Base-by-base conservation (phyloP, 2,329 filamentous ascomycete species). In the Cercospora nicotianae region DNA sequence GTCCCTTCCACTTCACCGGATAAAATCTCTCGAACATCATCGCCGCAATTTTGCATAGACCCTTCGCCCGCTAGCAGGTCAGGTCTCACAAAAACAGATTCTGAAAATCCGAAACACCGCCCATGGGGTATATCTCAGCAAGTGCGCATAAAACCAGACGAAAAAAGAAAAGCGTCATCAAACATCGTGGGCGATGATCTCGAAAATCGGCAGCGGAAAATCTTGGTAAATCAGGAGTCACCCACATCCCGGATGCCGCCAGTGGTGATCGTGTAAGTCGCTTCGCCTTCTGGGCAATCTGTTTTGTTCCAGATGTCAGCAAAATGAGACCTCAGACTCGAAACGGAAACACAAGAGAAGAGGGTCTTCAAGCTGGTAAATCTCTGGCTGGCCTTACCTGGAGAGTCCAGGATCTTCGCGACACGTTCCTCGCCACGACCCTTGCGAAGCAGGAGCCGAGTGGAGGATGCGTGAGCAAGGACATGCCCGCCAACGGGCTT, bases 351-450 rank as follows among this genome's bases (percentile, higher is more conserved):
- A 26, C 13, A 57, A 16, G 16, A 16, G 16, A n/a, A 42, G 36
- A 42, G 16, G 16, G 16, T 42, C 36, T 42, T 7, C 6, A 42
- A 42, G 36, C 36, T 42, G 36, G 36, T 13, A 5, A 26, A 26
- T 26, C 26, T 36, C 13, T 36, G 33, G 33, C 5, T 16, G 36
- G 36, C 16, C 68, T 66, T 76, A 90, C 87, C 88, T 67, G 88
- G 88, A 36, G 87, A 90, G 75, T 90, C 88, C 70, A 89, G 85
- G 51, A 90, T 86, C 79, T 91, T 91, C 2, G 89, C 89, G 59
- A 91, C 89, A 67, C 89, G 84, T 77, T 91, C 89, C 68, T 91
- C 89, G 9, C 89, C 89, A 69, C 89, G 84, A 58, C 89, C 89
- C 74, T 91, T 91, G 9, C 89, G 84, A 67, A 91, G 83, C 10